Evolutionary conservation across 768 basidiomycete species (phyloP), one percentile per base, ranked within the genome.

Genomic region (Pulveroboletus ravenelii): DNA sequence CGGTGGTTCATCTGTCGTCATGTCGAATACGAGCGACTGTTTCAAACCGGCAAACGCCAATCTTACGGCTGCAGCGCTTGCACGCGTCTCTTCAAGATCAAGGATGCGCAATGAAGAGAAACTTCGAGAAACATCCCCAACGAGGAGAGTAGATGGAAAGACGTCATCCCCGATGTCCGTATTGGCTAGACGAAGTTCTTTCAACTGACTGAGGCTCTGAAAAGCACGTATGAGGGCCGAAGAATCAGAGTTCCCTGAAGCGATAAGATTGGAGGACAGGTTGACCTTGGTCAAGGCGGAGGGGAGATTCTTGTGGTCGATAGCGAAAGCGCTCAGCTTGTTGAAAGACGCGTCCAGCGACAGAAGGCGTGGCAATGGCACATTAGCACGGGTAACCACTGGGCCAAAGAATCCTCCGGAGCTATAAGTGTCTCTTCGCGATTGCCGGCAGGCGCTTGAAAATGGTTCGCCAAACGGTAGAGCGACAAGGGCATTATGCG

Each of bases 321-420:
- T 80, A 3, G 72, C 64, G 13, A 65, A 64, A 8, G 84, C 79
- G 3, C 68, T 59, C 31, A 93, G 73, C 52, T 77, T 75, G 69
- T 93, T 92, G 64, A 82, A 70, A 1, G 87, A 85, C 14, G 72
- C 80, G 44, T 89, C 74, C 20, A 93, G 72, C 18, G 68, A 72
- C n/a, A 76, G 56, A 38, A 93, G 80, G 42, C 78, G 75, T 20
- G 89, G 89, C 9, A 90, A 67, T 1, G 87, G 85, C 1, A 74
- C 66, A 3, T 75, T 75, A 10, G 89, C 80, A 32, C 87, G 81
- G 5, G 73, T 72, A 52, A 90, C 73, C 25, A 74, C 74, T 10
- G 82, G 79, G 8, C 76, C 72, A 59, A 89, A 90, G 69, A 89
- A 85, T 52, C 77, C 75, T 57, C 77, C 71, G 45, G 77, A 68